Evolutionary conservation across 768 basidiomycete species (phyloP), one percentile per base, ranked within the genome.

Genomic region (Suillus brevipes): DNA sequence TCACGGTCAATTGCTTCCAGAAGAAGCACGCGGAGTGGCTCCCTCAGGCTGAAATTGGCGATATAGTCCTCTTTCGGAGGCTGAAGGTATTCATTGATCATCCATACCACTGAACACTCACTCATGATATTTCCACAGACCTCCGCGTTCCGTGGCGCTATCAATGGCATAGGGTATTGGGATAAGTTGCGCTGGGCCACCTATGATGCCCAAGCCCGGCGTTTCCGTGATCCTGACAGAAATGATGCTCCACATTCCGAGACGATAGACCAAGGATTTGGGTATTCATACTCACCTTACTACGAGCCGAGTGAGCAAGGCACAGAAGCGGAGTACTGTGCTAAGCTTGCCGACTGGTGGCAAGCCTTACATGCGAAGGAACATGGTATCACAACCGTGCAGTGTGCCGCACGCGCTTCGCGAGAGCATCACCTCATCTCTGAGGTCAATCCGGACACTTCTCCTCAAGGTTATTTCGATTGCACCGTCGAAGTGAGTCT

Each of bases 401-500:
- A 67, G 38, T 72, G 66, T 53, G 52, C 63, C 25, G 37, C 4
- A 8, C 23, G 28, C 52, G 56, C 60, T 43, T 0, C 3, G 43
- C 79, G 83, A 56, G 71, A 74, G 50, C 87, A 87, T 66, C 75
- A 79, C 31, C 73, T 87, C 20, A 78, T 89, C 62, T 79, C 79
- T n/a, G 84, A 87, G 52, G 81, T 79, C 14, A 78, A 78, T 10
- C 85, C 86, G 1, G 70, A 79, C 57, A 74, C 77, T 23, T 73
- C 73, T 13, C 84, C 84, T 2, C 59, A 65, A 25, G 84, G 85
- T 1, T 89, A 82, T 72, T 89, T 89, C 71, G 80, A 89, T 62
- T 89, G 87, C 57, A 87, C 85, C 0, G 79, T 87, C 18, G 85
- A 89, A 80, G 89, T 88, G 66, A 68, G 78, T 59, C 31, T n/a